Evolutionary conservation across 73 alveolate species (phyloP).

Genomic region (Blepharisma japonicum): DNA sequence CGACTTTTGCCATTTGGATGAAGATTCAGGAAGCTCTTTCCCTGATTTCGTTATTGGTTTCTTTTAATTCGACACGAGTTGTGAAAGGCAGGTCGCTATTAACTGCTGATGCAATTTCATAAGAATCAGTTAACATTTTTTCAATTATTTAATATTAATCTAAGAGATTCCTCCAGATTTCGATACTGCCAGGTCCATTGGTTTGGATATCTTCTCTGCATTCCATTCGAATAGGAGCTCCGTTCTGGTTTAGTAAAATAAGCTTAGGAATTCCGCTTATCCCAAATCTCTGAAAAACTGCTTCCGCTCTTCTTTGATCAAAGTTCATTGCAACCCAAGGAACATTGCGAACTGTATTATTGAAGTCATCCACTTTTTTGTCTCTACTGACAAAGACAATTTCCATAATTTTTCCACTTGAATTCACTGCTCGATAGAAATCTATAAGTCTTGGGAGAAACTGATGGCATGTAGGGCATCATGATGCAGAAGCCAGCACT

Average conservation of each 20-base stretch:
- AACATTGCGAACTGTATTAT: slow-evolving; percentile 29
- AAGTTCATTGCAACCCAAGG: slow-evolving; percentile 72
- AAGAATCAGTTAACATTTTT: slow-evolving; percentile 12
- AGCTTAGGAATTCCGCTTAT: slow-evolving; percentile 21
- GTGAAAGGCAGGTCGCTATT: not conserved
- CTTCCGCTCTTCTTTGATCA: slow-evolving; percentile 47
- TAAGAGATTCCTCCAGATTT: not conserved
- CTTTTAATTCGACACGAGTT: slow-evolving; percentile 8
- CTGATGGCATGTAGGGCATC: slow-evolving; percentile 72
- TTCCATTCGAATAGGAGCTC: not conserved
- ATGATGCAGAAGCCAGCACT: slow-evolving; percentile 14
- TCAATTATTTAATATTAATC: no score
- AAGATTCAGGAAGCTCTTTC: slow-evolving; percentile 17
- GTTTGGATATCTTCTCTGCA: slow-evolving; percentile 1
- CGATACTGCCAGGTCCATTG: slow-evolving; percentile 9
- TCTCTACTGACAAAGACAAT: slow-evolving; percentile 63
- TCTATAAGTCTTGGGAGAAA: slow-evolving; percentile 62
- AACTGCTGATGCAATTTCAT: slow-evolving; percentile 14
- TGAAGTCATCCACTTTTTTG: slow-evolving; percentile 59
- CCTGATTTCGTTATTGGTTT: not conserved
- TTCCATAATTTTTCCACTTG: slow-evolving; percentile 43
- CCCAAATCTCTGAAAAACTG: slow-evolving; percentile 20
- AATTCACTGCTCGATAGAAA: slow-evolving; percentile 58
- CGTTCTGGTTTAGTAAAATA: not conserved
- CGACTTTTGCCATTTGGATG: slow-evolving; percentile 13